Base-by-base conservation (phyloP, 2,329 filamentous ascomycete genomes). In the Fusarium mexicanum region DNA sequence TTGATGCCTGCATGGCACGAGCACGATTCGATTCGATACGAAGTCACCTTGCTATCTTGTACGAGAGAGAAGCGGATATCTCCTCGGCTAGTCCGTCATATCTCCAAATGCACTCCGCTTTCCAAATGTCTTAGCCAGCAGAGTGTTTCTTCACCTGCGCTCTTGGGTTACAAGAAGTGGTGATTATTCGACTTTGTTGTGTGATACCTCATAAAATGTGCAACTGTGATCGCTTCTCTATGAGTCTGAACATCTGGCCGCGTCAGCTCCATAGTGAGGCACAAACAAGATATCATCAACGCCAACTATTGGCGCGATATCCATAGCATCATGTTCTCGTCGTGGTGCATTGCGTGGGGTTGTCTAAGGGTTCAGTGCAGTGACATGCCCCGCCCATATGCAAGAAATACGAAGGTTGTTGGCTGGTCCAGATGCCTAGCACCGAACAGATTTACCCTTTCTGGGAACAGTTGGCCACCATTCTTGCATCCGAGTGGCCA, bases 331-430 rank as follows among this genome's bases (percentile, higher is more conserved):
- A 75, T 75, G 59, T 51, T 61, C 63, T 76, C 73, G 73, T 76
- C 53, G 73, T 58, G 60, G 50, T 72, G 73, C 71, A 63, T 71
- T 55, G 37, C 67, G 69, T 64, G 61, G 69, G 60, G 73, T 75
- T 54, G 29, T 62, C 50, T 37, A 73, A 69, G 63, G 53, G 67
- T 59, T 66, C 67, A 70, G 67, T 70, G 63, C 60, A 70, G 67
- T 66, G 63, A 51, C 69, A 55, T 64, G 58, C 63, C 59, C 69
- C 68, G 60, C 69, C 51, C 47, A 67, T 35, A 67, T 61, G 74
- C 64, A 74, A 70, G 73, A 67, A 76, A 76, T 76, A 76, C 74
- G 74, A 76, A 71, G n/a, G 59, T 58, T 64, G 47, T 60, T 55
- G 65, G 59, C 60, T 58, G 60, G 66, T 46, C 69, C 60, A 71